Evolutionary conservation across 768 basidiomycete species (phyloP), one percentile per base, ranked within the genome.

Genomic region (Leucocoprinus leucothites): DNA sequence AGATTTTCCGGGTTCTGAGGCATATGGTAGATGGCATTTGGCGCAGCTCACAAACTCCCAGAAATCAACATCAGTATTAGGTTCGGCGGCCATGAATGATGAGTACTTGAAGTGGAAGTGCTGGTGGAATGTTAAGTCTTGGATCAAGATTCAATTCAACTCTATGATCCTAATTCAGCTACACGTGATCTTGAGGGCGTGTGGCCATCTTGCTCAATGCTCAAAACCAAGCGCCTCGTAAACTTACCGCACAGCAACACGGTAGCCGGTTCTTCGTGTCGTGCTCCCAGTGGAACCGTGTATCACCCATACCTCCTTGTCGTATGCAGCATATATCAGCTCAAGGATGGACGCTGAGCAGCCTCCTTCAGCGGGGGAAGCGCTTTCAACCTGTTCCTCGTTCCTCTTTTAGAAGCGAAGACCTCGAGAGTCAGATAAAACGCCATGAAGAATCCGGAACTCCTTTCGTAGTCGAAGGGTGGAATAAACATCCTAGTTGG

Each of bases 11-110:
- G 74, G 71, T 35, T 78, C 75, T 1, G 81, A 71, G 6, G 73
- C 63, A 61, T 87, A 93, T 0, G 84, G 80, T 24, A 89, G 74
- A 59, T 85, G 84, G 61, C 91, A 94, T 63, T 79, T 74, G 0
- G 80, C 73, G 62, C 91, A 94, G 51, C 71, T 69, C 5, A 91
- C 85, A 58, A 89, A 91, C 43, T 91, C 86, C 91, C 91, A 94
- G 66, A 90, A 87, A 60, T 87, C 84, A 53, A 81, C 76, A 11
- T 79, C 77, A 7, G 67, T 19, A 9, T 1, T 24, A 6, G 47
- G 46, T 16, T 64, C 62, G 7, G 72, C 67, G 22, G 68, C 34
- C 49, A 68, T 67, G 21, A 80, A 76, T 79, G 31, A 18, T 6
- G 6, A 38, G 38, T 38, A 38, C 16, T 38, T 9, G 35, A 14